Conservation (phyloP, 495 filamentous ascomycete genomes). For the Aspergillus incahuasiensis region DNA sequence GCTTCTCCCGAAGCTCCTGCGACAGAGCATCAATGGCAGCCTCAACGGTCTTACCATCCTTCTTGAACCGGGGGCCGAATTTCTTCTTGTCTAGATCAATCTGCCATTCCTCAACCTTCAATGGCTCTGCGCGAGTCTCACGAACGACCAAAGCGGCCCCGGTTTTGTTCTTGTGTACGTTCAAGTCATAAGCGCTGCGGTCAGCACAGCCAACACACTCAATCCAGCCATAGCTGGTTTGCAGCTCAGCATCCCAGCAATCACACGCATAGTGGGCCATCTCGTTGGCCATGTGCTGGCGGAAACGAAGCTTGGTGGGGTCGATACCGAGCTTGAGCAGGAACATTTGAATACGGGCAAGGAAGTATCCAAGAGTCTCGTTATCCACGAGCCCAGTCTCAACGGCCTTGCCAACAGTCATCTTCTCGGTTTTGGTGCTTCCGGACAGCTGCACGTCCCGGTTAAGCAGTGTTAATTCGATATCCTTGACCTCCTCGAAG, state of each 20-base stretch:
- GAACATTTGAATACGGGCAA: constrained; percentile 73
- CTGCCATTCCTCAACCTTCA: constrained; percentile 67
- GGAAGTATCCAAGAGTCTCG: constrained; percentile 84
- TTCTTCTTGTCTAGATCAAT: constrained; percentile 80
- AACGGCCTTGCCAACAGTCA: constrained; percentile 69
- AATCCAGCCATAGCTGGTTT: constrained; percentile 78
- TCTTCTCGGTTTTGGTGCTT: constrained; percentile 54
- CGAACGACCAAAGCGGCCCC: constrained; percentile 68
- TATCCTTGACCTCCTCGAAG: constrained; percentile 58
- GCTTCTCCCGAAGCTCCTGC: constrained; percentile 66
- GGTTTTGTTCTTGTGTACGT: constrained; percentile 77
- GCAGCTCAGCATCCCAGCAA: constrained; percentile 81
- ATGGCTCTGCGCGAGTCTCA: constrained; percentile 61
- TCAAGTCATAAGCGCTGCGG: constrained; percentile 73
- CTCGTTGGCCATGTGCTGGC: constrained; percentile 78
- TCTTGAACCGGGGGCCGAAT: constrained; percentile 75
- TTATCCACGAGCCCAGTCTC: constrained; percentile 67
- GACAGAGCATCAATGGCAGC: constrained; percentile 59
- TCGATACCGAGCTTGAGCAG: constrained; percentile 67
- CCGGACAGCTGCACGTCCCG: constrained; percentile 67
- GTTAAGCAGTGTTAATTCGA: constrained; percentile 62
- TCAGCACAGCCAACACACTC: constrained; percentile 86
- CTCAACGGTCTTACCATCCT: constrained; percentile 72
- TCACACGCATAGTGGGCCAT: constrained; percentile 84
- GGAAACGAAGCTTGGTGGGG: constrained; percentile 68